Conservation (phyloP, 352 stramenopile species). For the Phytophthora macrochlamydospora region DNA sequence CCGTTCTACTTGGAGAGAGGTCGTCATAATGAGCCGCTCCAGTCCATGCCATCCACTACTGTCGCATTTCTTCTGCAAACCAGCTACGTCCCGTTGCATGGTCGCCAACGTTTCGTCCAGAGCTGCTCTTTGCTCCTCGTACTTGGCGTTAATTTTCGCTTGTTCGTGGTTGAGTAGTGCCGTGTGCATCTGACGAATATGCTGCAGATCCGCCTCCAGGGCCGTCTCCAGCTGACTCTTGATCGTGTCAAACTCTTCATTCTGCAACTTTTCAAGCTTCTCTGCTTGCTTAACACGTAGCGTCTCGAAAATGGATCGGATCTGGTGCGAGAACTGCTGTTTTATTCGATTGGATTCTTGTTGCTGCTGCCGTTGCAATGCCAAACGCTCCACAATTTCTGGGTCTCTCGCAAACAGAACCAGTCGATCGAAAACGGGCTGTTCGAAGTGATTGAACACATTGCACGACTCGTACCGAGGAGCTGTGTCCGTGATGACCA, state of each 20-base stretch:
- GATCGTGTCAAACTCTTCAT: conserved; percentile 44
- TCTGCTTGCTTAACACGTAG: conserved; percentile 42
- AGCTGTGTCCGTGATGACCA: conserved; percentile 66
- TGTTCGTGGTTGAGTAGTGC: conserved; percentile 56
- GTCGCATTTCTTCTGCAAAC: conserved; percentile 59
- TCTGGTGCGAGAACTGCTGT: conserved; percentile 43
- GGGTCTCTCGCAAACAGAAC: conserved; percentile 71
- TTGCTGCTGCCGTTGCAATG: conserved; percentile 58
- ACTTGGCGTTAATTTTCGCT: conserved; percentile 70
- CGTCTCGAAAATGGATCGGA: conserved; percentile 54
- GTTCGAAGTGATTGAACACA: conserved; percentile 76
- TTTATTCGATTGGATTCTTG: conserved; percentile 57
- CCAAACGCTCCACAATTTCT: conserved; percentile 57
- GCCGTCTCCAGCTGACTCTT: conserved; percentile 50
- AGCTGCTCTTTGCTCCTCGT: conserved; percentile 46
- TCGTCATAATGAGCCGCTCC: conserved; percentile 59
- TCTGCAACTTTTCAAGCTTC: conserved; percentile 45
- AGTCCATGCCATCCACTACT: conserved; percentile 57
- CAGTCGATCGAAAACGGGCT: conserved; percentile 70
- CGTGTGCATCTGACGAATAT: conserved; percentile 71
- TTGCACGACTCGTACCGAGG: conserved; percentile 58
- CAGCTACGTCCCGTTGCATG: conserved; percentile 50
- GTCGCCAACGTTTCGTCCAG: conserved; percentile 43
- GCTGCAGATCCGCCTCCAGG: conserved; percentile 64
- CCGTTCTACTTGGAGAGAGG: conserved; percentile 58